Conservation (phyloP, 2,329 filamentous ascomycete species). For the Xylariaceae sp. region DNA sequence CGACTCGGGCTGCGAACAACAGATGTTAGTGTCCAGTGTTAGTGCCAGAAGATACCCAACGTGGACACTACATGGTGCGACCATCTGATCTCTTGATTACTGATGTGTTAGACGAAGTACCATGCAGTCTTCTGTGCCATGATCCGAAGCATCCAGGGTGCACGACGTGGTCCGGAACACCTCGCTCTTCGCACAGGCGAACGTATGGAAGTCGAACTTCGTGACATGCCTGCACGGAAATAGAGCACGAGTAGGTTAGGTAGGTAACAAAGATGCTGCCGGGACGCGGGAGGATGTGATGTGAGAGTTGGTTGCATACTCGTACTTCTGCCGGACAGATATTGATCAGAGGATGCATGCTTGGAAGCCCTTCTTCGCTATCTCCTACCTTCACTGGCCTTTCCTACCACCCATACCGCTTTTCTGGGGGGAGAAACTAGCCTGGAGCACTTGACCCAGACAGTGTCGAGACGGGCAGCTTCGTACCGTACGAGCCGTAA, state of each 20-base stretch:
- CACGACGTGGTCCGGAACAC: background rate
- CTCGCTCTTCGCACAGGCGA: background rate
- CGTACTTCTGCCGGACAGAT: too few species aligned
- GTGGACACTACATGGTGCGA: background rate
- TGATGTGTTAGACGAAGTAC: constrained; percentile 14
- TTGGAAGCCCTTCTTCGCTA: background rate
- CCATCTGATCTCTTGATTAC: background rate
- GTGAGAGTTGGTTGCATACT: too few species aligned
- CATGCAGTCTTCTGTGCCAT: constrained; percentile 12
- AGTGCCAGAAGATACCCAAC: background rate
- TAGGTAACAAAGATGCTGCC: too few species aligned
- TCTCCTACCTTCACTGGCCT: background rate
- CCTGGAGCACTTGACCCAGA: background rate
- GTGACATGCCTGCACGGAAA: too few species aligned
- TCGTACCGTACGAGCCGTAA: background rate
- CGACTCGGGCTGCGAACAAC: background rate
- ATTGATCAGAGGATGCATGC: background rate
- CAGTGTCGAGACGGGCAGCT: background rate
- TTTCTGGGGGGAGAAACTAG: background rate
- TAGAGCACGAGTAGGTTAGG: too few species aligned
- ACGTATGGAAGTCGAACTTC: too few species aligned
- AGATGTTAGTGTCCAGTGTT: background rate
- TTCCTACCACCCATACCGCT: background rate
- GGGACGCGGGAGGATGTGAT: too few species aligned
- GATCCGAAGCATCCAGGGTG: background rate